Conservation (phyloP, 192 early-diverging fungal species). For the Linnemannia elongata region DNA sequence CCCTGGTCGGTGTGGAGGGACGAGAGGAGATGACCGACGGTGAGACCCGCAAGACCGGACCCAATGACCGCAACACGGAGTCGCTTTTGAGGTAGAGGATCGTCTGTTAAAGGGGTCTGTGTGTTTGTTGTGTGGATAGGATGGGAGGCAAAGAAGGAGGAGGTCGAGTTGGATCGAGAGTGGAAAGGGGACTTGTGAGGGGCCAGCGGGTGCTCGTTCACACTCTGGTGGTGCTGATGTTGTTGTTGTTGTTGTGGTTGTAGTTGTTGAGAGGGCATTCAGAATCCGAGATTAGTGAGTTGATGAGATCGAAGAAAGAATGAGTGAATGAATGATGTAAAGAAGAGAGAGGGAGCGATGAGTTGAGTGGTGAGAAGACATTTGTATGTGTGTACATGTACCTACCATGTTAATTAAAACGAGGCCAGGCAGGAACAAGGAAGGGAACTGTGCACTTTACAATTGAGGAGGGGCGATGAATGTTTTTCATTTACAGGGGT, state of each 20-base stretch:
- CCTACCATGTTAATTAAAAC: too few relatives aligned
- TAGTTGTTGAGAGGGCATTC: conserved; percentile 1
- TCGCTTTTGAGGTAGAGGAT: not conserved
- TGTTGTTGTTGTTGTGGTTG: not conserved
- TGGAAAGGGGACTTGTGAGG: not conserved
- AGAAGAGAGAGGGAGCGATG: not conserved
- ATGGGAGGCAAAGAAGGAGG: conserved; percentile 9
- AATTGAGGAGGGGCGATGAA: too few relatives aligned
- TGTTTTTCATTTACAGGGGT: too few relatives aligned
- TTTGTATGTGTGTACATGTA: too few relatives aligned
- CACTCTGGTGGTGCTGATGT: not conserved
- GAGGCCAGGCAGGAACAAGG: too few relatives aligned
- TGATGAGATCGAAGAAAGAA: not conserved
- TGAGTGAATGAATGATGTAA: not conserved
- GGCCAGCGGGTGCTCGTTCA: not conserved
- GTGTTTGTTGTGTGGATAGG: not conserved
- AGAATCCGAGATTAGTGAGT: not conserved
- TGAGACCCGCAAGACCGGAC: conserved; percentile 63
- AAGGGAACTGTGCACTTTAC: too few relatives aligned
- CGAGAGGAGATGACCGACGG: conserved; percentile 59
- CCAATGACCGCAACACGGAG: conserved; percentile 62
- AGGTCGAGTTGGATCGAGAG: not conserved
- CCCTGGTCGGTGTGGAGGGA: conserved; percentile 34
- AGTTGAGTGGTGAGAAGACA: not conserved
- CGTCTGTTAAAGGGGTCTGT: not conserved